phyloP scores from a whole-genome alignment of 148 eudicot species.

The Chenopodium berlandieri region DNA sequence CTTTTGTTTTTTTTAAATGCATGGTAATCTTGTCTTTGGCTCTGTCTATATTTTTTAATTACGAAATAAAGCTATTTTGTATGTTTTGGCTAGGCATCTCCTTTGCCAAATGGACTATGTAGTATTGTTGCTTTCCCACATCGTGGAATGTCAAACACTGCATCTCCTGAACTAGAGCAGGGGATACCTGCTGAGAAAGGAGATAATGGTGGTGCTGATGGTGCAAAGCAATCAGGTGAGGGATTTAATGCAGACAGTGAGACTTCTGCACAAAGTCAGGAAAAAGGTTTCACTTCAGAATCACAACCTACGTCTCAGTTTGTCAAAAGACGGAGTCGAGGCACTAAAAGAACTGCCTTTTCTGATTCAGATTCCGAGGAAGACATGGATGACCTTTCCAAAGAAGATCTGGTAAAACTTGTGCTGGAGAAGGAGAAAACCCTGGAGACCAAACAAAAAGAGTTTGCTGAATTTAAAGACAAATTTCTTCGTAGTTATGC shows the following conservation, averaged over 20 bases:
- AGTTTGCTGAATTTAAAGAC: slow-evolving; percentile 62
- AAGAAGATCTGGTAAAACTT: slow-evolving; percentile 71
- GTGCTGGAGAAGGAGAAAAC: slow-evolving; percentile 61
- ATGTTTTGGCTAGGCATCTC: slow-evolving; percentile 34
- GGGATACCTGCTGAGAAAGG: slow-evolving; percentile 30
- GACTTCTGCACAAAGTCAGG: slow-evolving; percentile 31
- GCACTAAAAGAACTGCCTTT: slow-evolving; percentile 47
- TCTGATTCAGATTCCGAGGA: slow-evolving; percentile 59
- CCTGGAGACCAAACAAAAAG: slow-evolving; percentile 50
- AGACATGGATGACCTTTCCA: slow-evolving; percentile 51
- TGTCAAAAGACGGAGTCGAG: slow-evolving; percentile 33
- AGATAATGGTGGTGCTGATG: slow-evolving; percentile 26
- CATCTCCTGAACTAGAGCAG: slow-evolving; percentile 54
- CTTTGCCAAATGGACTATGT: slow-evolving; percentile 33
- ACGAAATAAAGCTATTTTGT: background rate
- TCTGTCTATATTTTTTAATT: background rate
- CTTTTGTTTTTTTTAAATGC: background rate
- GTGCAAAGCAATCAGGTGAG: slow-evolving; percentile 29
- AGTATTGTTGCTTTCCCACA: slow-evolving; percentile 35
- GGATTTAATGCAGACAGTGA: slow-evolving; percentile 27
- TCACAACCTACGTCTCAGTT: slow-evolving; percentile 24
- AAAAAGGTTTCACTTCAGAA: slow-evolving; percentile 43
- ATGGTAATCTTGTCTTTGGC: background rate
- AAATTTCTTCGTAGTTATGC: slow-evolving; percentile 72
- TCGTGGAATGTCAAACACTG: slow-evolving; percentile 65